Evolutionary conservation across 2,329 filamentous ascomycete genomes (phyloP).

Genomic region (Cladosporium halotolerans): DNA sequence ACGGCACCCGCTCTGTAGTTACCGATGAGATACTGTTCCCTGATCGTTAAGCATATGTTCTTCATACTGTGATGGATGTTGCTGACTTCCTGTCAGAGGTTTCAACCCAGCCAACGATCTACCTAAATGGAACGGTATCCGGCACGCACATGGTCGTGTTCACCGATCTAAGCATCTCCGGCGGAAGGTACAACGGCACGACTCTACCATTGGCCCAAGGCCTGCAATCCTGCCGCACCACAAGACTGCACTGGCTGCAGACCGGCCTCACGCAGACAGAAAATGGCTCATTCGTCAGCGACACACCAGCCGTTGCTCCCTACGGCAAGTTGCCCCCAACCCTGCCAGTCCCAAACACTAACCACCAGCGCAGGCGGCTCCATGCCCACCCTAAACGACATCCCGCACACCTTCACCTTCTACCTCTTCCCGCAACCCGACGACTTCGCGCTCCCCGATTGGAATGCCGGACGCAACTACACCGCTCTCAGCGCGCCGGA

Average conservation of each 20-base stretch:
- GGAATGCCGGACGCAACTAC: slow-evolving; percentile 15
- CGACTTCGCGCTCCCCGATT: slow-evolving; percentile 18
- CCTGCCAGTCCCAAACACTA: neutral
- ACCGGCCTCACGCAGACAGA: slow-evolving; percentile 19
- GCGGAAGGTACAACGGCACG: slow-evolving; percentile 13
- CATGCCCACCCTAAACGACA: slow-evolving; percentile 22
- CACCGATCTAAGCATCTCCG: slow-evolving; percentile 22
- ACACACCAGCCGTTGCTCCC: slow-evolving; percentile 16
- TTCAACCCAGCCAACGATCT: slow-evolving; percentile 10
- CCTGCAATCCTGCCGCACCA: slow-evolving; percentile 23
- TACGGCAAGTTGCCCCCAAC: slow-evolving; percentile 16
- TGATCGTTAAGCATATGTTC: neutral
- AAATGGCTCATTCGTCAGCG: slow-evolving; percentile 17
- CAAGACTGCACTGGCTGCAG: slow-evolving; percentile 28
- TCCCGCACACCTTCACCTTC: slow-evolving; percentile 26
- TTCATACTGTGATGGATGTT: too few relatives aligned
- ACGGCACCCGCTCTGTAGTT: neutral
- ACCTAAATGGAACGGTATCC: slow-evolving; percentile 3
- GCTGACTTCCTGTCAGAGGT: slow-evolving; percentile 5
- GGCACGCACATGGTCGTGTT: slow-evolving; percentile 23
- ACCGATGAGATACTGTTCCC: slow-evolving; percentile 2
- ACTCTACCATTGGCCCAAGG: slow-evolving; percentile 20
- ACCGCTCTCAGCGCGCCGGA: slow-evolving; percentile 11
- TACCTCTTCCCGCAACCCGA: slow-evolving; percentile 27
- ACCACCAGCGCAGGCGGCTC: neutral